Evolutionary conservation across 805 yeast species (phyloP).

Genomic region (Vanderwaltozyma yarrowii): DNA sequence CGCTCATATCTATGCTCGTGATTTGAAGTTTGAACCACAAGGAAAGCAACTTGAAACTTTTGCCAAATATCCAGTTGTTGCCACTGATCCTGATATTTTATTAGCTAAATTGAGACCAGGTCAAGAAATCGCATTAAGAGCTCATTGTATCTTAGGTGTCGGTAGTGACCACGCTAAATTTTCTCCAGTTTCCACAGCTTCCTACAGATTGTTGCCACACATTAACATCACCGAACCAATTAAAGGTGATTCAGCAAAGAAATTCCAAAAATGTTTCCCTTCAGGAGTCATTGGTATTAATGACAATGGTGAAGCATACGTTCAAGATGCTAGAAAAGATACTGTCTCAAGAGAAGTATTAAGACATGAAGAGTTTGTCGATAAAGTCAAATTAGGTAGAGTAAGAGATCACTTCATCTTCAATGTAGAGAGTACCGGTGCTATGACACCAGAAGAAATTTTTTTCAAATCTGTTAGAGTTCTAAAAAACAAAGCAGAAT

Average conservation of each 20-base stretch:
- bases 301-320: constrained; percentile 58
- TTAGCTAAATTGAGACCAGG: constrained; percentile 93
- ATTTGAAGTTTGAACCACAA: constrained; percentile 82
- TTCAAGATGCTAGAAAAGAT: constrained; percentile 85
- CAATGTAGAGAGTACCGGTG: constrained; percentile 91
- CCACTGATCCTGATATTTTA: constrained; percentile 81
- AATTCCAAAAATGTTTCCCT: constrained; percentile 85
- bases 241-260: constrained; percentile 62
- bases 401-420: constrained; percentile 87
- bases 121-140: constrained; percentile 85
- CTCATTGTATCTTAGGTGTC: constrained; percentile 82
- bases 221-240: constrained; percentile 71
- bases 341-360: constrained; percentile 95
- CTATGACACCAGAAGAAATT: constrained; percentile 94
- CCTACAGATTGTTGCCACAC: constrained; percentile 84
- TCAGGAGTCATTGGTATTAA: constrained; percentile 81
- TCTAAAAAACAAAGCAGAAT: constrained; percentile 74
- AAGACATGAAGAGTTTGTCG: constrained; percentile 84
- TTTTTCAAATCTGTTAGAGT: constrained; percentile 84
- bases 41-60: constrained; percentile 73
- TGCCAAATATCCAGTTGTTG: constrained; percentile 54
- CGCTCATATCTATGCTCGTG: constrained; percentile 80
- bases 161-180: constrained; percentile 97
- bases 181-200: constrained; percentile 95
- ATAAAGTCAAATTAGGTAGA: constrained; percentile 85